Conservation (phyloP, 768 basidiomycete species). For the Lenzites betulinus region DNA sequence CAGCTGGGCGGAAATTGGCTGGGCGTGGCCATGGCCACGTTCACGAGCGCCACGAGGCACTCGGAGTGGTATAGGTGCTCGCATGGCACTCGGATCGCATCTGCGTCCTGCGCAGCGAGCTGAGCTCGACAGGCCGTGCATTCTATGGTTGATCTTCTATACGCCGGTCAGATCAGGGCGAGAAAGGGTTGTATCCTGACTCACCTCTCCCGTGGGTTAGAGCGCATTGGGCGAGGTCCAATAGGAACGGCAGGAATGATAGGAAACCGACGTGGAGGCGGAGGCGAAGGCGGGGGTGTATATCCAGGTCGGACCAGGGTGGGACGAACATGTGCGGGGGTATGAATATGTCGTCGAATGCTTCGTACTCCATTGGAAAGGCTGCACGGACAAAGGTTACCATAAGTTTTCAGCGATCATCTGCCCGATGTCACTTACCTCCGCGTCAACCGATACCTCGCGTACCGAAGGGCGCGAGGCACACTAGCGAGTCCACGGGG, state of each 20-base stretch:
- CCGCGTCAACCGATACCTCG: too few relatives aligned
- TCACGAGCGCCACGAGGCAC: slow-evolving; percentile 30
- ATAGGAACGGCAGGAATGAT: too few relatives aligned
- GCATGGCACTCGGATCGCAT: slow-evolving; percentile 23
- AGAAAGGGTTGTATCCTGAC: background rate
- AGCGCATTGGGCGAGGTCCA: too few relatives aligned
- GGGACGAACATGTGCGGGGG: too few relatives aligned
- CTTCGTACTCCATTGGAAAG: background rate
- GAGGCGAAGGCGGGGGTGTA: too few relatives aligned
- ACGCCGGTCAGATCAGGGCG: background rate
- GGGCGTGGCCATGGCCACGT: slow-evolving; percentile 25
- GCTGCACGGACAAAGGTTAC: background rate
- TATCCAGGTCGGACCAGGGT: too few relatives aligned
- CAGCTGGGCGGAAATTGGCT: slow-evolving; percentile 34
- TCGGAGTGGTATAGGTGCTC: slow-evolving; percentile 28
- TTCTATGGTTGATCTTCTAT: background rate
- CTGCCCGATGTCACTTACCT: too few relatives aligned
- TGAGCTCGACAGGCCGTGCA: slow-evolving; percentile 25
- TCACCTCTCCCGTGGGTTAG: background rate
- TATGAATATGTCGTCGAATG: too few relatives aligned
- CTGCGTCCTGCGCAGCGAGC: background rate
- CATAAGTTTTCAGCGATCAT: background rate
- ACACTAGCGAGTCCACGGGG: too few relatives aligned
- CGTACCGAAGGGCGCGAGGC: too few relatives aligned
- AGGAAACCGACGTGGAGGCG: too few relatives aligned